Evolutionary conservation across 257 asterid species (phyloP).

Genomic region (Agastache rugosa): DNA sequence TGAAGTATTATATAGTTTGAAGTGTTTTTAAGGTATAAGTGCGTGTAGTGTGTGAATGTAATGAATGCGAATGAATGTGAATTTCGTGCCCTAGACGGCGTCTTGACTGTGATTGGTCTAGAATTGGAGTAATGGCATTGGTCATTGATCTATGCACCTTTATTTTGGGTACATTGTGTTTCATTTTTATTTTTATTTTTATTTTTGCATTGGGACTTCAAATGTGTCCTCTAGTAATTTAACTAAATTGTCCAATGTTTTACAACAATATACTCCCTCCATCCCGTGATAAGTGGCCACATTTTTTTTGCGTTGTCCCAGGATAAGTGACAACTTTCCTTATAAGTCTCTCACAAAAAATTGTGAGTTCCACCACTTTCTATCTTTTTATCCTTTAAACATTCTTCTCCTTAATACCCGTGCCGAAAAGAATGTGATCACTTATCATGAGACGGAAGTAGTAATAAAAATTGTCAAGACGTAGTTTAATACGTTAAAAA

Average conservation of each 20-base stretch:
- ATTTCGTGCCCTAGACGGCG: slow-evolving; percentile 42
- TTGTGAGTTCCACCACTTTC: too few species aligned
- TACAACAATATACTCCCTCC: background rate
- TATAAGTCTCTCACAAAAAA: too few species aligned
- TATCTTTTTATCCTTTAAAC: too few species aligned
- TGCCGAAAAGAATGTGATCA: too few species aligned
- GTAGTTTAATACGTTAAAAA: too few species aligned
- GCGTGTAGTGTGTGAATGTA: slow-evolving; percentile 3
- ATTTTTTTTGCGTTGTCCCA: too few species aligned
- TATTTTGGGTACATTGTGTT: slow-evolving; percentile 38
- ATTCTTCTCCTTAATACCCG: too few species aligned
- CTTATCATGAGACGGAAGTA: too few species aligned
- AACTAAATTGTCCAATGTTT: background rate
- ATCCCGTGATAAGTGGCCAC: too few species aligned
- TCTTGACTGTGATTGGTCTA: slow-evolving; percentile 34
- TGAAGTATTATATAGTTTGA: background rate
- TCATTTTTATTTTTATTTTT: slow-evolving; percentile 5
- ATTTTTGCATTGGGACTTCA: slow-evolving; percentile 37
- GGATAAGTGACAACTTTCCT: too few species aligned
- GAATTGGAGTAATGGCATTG: slow-evolving; percentile 35
- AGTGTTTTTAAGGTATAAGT: background rate
- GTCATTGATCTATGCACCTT: slow-evolving; percentile 22
- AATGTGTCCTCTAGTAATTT: slow-evolving; percentile 27
- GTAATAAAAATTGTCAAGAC: too few species aligned
- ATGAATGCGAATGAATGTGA: slow-evolving; percentile 35